Evolutionary conservation across 129 eudicot genomes (phyloP), one percentile per base, ranked within the genome.

Genomic region (Tanacetum coccineum): DNA sequence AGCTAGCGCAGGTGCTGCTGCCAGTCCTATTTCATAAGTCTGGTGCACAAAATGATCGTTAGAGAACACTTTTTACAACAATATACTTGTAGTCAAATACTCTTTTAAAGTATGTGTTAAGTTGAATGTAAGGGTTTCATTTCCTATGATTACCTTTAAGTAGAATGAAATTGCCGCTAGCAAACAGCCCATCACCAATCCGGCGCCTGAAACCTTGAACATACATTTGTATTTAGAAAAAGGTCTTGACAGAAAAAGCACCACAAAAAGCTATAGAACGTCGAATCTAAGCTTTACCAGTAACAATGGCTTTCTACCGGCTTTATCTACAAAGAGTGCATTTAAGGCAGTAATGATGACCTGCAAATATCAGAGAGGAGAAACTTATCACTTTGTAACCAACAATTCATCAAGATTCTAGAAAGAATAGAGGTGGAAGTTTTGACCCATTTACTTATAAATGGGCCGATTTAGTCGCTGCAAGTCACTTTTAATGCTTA

Each of bases 231-330:
- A 36, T 6, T 36, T 36, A 8, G 6, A 8, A 36, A 36, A 20
- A 60, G 63, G 13, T 22, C 18, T 15, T 28, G 26, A 45, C 13
- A 64, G 5, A 74, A 36, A 36, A 36, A 22, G 10, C 50, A 70
- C 40, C 42, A 22, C 12, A 19, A 51, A 49, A 64, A 10, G 56
- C 59, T 9, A 22, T n/a, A 51, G 40, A 63, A 39, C 3, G n/a
- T 22, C 26, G 3, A 46, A 59, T 66, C 47, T 73, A 32, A 22
- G 44, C 2, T 70, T 61, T 85, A 92, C 98, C 91, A 92, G 76
- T 74, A 92, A 58, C 56, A 88, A 84, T 58, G 98, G 98, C 77
- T 88, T 92, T 75, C 96, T 82, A 77, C 98, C 98, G 15, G 90
- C 88, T 79, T 77, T 92, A 81, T 92, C 98, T 3, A 92, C 84